These are phyloP conservation scores for Saccharomycopsis guyanensis DNA, from an alignment of 805 yeast genomes.

Conservation along the genomic window DNA sequence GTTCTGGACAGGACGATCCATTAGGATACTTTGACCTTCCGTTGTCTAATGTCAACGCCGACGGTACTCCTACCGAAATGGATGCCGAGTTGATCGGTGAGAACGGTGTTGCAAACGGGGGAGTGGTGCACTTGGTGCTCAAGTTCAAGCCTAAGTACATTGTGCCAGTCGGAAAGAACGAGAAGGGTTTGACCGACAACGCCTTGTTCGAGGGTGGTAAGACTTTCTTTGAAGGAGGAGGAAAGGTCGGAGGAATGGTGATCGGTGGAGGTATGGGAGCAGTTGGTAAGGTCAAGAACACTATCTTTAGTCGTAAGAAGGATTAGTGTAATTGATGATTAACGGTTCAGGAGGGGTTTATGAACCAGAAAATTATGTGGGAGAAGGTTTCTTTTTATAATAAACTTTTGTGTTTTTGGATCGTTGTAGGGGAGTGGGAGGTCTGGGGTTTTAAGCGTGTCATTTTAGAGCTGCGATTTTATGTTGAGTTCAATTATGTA, in stretches of 20 bases:
- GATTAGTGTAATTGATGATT: too few species aligned
- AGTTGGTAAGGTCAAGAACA: constrained; percentile 34
- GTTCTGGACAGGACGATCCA: constrained; percentile 76
- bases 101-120: constrained; percentile 38
- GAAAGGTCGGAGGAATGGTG: constrained; percentile 38
- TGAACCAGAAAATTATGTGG: too few species aligned
- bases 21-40: constrained; percentile 60
- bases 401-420: too few species aligned
- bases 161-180: constrained; percentile 32
- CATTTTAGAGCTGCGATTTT: too few species aligned
- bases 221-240: constrained; percentile 42
- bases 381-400: too few species aligned
- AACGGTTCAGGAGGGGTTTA: too few species aligned
- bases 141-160: constrained; percentile 68
- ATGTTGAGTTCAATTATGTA: too few species aligned
- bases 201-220: constrained; percentile 42
- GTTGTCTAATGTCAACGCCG: constrained; percentile 55
- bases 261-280: constrained; percentile 29
- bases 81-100: constrained; percentile 42
- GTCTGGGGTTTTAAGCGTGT: too few species aligned
- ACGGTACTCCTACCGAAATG: constrained; percentile 38
- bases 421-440: too few species aligned
- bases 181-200: constrained; percentile 25
- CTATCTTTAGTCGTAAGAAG: constrained; percentile 32
- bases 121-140: constrained; percentile 51